Evolutionary conservation across 1,139 yeast genomes (phyloP).

Genomic region (Yamadazyma mexicana): DNA sequence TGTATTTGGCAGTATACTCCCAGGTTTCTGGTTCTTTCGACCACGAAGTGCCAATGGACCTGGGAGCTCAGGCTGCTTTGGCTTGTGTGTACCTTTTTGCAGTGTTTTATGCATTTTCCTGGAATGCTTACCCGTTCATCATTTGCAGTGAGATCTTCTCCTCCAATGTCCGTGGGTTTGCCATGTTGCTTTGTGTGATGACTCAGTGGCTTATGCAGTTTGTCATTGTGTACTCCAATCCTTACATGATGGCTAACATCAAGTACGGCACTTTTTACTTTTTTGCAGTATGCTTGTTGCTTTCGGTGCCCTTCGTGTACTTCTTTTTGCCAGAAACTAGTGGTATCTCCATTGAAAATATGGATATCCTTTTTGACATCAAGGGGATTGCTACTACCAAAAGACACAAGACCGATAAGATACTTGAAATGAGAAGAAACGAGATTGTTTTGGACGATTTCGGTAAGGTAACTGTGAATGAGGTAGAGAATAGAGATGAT

Average conservation of each 20-base stretch:
- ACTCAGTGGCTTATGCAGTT: constrained; percentile 46
- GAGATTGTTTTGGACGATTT: constrained; percentile 7
- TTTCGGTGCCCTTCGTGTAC: constrained; percentile 37
- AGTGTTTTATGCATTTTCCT: constrained; percentile 46
- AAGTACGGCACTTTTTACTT: constrained; percentile 42
- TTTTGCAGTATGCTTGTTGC: constrained; percentile 34
- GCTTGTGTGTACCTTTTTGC: constrained; percentile 46
- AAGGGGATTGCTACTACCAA: constrained; percentile 7
- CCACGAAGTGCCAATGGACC: constrained; percentile 33
- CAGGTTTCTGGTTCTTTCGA: constrained; percentile 31
- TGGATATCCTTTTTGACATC: constrained; percentile 38
- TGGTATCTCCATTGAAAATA: constrained; percentile 45
- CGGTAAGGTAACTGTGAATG: constrained; percentile 8
- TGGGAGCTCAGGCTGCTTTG: constrained; percentile 46
- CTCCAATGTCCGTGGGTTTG: constrained; percentile 42
- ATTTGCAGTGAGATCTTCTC: constrained; percentile 45
- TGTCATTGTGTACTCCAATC: constrained; percentile 40
- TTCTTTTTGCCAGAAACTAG: constrained; percentile 42
- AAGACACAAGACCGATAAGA: constrained; percentile 11
- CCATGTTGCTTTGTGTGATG: constrained; percentile 45
- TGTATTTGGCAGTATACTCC: constrained; percentile 47
- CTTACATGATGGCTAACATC: constrained; percentile 39
- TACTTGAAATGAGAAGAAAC: constrained; percentile 9
- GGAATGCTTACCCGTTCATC: constrained; percentile 49
- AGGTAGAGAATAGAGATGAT: constrained; percentile 7